A percentile compares a stretch with the other conserved stretches of the same genome.
Evolutionary conservation across 495 filamentous ascomycete species (phyloP).

Genomic region (Penicillium daleae): DNA sequence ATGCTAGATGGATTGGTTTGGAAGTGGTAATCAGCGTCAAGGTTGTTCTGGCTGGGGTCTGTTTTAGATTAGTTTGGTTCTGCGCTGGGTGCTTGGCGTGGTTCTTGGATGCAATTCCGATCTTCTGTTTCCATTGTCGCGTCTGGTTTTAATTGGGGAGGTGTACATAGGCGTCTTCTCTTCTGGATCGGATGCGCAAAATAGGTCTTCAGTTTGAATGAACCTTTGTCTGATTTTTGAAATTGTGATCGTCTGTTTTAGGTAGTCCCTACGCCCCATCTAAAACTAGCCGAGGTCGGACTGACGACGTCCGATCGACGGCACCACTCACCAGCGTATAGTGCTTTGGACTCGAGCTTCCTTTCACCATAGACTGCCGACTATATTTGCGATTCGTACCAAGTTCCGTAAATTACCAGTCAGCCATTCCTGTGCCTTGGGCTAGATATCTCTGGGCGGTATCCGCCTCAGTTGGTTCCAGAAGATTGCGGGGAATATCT

Average conservation of each 20-base stretch:
- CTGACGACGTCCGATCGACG: neutral
- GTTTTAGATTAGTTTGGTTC: conserved; percentile 26
- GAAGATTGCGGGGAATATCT: neutral
- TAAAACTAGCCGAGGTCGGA: conserved; percentile 7
- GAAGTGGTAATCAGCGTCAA: conserved; percentile 22
- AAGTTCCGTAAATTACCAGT: neutral
- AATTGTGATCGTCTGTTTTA: neutral
- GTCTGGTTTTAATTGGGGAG: conserved; percentile 5
- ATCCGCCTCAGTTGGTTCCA: neutral
- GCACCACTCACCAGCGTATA: neutral
- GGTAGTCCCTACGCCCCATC: neutral
- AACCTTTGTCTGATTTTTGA: neutral
- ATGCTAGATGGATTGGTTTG: conserved; percentile 15
- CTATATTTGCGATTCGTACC: neutral
- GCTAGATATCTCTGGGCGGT: neutral
- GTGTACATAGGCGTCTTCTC: conserved; percentile 20
- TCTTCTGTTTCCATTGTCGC: conserved; percentile 6
- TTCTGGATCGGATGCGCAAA: conserved; percentile 12
- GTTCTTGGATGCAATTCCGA: conserved; percentile 23
- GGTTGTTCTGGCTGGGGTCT: conserved; percentile 21
- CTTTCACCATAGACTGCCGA: neutral
- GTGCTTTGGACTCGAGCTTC: neutral
- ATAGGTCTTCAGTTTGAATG: conserved; percentile 2
- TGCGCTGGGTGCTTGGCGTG: conserved; percentile 26
- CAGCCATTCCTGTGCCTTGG: neutral